These are phyloP conservation scores for Mycena belliarum DNA, from an alignment of 768 basidiomycete genomes.

Conservation along the genomic window DNA sequence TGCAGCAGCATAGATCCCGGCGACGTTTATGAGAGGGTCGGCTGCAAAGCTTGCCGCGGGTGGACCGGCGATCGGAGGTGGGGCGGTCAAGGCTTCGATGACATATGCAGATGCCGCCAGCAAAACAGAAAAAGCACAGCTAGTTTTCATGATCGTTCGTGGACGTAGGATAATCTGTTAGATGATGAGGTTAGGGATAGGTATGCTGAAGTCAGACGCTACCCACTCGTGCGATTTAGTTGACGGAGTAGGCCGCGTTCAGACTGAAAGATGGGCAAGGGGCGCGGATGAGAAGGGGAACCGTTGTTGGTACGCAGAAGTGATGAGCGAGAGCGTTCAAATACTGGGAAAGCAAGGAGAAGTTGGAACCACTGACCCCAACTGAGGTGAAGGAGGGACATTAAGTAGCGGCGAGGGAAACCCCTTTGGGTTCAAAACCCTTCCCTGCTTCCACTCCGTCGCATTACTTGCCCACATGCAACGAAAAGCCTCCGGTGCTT, in stretches of 20 bases:
- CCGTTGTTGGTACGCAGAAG: too few species aligned
- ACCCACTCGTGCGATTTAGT: too few species aligned
- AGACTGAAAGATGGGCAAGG: too few species aligned
- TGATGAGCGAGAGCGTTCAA: too few species aligned
- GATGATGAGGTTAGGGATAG: background rate
- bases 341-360: background rate
- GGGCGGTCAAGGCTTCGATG: background rate
- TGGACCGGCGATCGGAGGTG: background rate
- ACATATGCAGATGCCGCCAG: background rate
- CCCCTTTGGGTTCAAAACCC: constrained; percentile 4
- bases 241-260: background rate
- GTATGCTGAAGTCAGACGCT: background rate
- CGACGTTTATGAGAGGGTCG: constrained; percentile 23
- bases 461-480: constrained; percentile 15
- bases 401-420: background rate
- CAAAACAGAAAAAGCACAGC: background rate
- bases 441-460: constrained; percentile 5
- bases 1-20: constrained; percentile 23
- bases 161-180: background rate
- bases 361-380: background rate
- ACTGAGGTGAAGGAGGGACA: background rate
- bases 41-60: constrained; percentile 15
- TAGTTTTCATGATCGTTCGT: background rate
- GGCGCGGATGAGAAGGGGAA: background rate
- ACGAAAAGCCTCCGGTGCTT: constrained; percentile 16